Percentiles rank a stretch among this genome's conserved stretches.
These are phyloP conservation scores for Dalbergia oliveri DNA, from an alignment of 306 rosid species.

Conservation along the genomic window DNA sequence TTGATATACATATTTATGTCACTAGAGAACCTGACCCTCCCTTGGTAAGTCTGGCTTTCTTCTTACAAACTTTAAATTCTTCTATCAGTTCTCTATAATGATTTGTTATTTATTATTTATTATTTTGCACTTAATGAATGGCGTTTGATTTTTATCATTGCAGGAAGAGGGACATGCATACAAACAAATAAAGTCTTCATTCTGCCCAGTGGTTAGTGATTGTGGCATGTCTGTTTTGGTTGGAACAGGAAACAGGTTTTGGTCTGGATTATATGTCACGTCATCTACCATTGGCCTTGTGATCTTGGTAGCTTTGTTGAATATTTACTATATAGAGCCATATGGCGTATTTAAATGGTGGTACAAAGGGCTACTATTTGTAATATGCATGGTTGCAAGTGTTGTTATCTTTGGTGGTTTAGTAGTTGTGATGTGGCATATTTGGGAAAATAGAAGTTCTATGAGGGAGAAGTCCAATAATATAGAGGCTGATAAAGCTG, in stretches of 20 bases:
- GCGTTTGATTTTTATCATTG: conserved; percentile 41
- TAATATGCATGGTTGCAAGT: conserved; percentile 74
- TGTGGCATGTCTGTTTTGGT: conserved; percentile 76
- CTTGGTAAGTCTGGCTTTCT: conserved; percentile 63
- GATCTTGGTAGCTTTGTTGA: conserved; percentile 57
- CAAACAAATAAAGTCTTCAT: conserved; percentile 52
- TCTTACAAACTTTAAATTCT: conserved; percentile 18
- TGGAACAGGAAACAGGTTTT: conserved; percentile 79
- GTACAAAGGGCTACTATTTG: conserved; percentile 81
- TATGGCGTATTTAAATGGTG: conserved; percentile 68
- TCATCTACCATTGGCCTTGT: conserved; percentile 77
- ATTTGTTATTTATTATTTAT: neutral
- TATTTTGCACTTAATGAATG: neutral
- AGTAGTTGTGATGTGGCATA: conserved; percentile 75
- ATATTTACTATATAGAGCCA: conserved; percentile 72
- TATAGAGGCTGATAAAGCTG: conserved; percentile 33
- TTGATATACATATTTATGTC: conserved; percentile 69
- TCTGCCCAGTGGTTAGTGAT: conserved; percentile 57
- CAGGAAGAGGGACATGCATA: conserved; percentile 78
- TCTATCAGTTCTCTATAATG: neutral
- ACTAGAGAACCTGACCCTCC: conserved; percentile 87
- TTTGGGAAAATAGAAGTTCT: conserved; percentile 64
- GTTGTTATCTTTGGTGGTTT: conserved; percentile 80
- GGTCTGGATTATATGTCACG: conserved; percentile 84
- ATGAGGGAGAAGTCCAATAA: conserved; percentile 39